phyloP scores from a whole-genome alignment of 148 eudicot species.

The Chenopodium berlandieri region DNA sequence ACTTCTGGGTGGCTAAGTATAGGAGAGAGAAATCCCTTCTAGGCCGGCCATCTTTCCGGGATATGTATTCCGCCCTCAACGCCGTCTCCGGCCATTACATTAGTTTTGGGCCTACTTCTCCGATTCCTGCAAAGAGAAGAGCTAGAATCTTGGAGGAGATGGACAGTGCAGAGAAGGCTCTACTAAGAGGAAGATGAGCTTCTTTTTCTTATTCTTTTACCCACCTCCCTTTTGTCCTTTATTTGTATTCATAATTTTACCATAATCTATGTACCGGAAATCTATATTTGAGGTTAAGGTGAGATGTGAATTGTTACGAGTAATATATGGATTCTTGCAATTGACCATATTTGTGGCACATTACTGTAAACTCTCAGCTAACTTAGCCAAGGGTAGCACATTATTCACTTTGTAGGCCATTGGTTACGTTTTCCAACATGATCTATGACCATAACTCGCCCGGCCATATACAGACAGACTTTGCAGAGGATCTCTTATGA shows the following conservation, averaged over 20 bases:
- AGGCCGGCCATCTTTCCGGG: conserved; percentile 77
- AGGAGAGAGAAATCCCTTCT: conserved; percentile 74
- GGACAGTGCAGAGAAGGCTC: conserved; percentile 89
- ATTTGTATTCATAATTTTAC: not conserved
- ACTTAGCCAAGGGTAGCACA: not conserved
- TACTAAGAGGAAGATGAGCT: conserved; percentile 70
- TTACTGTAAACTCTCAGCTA: not conserved
- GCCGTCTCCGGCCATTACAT: conserved; percentile 97
- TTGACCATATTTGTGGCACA: not conserved
- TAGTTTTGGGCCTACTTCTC: conserved; percentile 87
- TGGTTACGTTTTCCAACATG: too few species aligned
- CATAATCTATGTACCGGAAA: conserved; percentile 14
- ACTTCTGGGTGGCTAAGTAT: conserved; percentile 96
- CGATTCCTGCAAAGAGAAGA: conserved; percentile 79
- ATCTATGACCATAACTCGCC: too few species aligned
- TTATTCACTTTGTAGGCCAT: too few species aligned
- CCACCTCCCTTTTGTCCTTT: not conserved
- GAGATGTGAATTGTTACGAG: conserved; percentile 8
- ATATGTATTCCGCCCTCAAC: conserved; percentile 88
- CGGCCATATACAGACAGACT: too few species aligned
- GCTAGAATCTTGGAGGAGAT: conserved; percentile 85
- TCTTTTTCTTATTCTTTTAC: not conserved
- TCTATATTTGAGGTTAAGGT: conserved; percentile 13
- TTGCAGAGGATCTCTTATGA: too few species aligned
- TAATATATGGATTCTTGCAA: not conserved